Conservation (phyloP, 495 filamentous ascomycete species). For the Chaetomium cochliodes region DNA sequence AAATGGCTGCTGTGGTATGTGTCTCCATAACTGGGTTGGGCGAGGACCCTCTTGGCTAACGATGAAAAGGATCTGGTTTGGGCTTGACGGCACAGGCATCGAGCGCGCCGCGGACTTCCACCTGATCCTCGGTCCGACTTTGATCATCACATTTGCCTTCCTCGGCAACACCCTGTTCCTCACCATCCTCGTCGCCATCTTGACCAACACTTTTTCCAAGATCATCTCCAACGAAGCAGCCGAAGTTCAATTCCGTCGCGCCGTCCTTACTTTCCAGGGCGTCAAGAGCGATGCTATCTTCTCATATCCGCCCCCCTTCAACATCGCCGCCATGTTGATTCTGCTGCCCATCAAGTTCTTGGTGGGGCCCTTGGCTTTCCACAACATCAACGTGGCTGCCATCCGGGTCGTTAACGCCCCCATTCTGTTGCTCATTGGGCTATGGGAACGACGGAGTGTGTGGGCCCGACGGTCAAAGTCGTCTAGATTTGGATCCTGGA, state of each 20-base stretch:
- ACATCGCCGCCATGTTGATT: slow-evolving; percentile 57
- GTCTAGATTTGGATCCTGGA: slow-evolving; percentile 42
- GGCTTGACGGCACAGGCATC: slow-evolving; percentile 64
- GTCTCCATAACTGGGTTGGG: neutral
- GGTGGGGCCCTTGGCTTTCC: slow-evolving; percentile 56
- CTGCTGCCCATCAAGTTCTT: slow-evolving; percentile 59
- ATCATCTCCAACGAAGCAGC: slow-evolving; percentile 60
- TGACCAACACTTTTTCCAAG: slow-evolving; percentile 62
- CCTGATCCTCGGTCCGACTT: slow-evolving; percentile 55
- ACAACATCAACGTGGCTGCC: slow-evolving; percentile 59
- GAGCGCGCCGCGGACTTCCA: slow-evolving; percentile 58
- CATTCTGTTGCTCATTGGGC: slow-evolving; percentile 51
- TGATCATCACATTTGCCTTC: slow-evolving; percentile 64
- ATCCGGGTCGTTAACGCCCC: slow-evolving; percentile 58
- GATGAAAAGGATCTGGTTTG: slow-evolving; percentile 59
- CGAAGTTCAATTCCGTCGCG: slow-evolving; percentile 62
- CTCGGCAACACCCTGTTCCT: slow-evolving; percentile 68
- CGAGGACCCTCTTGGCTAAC: neutral
- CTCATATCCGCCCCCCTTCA: slow-evolving; percentile 63
- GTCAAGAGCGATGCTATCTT: slow-evolving; percentile 65
- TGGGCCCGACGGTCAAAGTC: slow-evolving; percentile 35
- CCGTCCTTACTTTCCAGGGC: slow-evolving; percentile 63
- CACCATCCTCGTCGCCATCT: slow-evolving; percentile 64
- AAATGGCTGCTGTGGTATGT: slow-evolving; percentile 62
- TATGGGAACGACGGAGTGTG: slow-evolving; percentile 51